phyloP scores from a whole-genome alignment of 73 alveolate genomes.

The Durusdinium trenchii region DNA sequence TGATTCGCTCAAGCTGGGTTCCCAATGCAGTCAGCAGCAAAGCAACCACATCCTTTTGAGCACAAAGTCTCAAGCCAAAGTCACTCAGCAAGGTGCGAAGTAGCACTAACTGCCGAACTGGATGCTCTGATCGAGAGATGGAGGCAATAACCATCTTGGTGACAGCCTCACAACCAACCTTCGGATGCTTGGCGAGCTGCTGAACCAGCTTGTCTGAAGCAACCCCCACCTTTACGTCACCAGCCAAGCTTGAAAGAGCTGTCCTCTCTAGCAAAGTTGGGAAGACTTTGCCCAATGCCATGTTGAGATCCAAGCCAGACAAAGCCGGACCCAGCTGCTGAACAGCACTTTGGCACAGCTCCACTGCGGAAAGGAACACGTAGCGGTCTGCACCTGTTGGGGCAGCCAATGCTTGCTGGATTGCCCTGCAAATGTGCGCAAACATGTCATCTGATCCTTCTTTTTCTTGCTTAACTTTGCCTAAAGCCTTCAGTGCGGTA shows the following conservation, averaged over 20 bases:
- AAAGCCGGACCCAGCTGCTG: slow-evolving; percentile 41
- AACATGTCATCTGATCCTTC: slow-evolving; percentile 11
- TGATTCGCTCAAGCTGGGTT: slow-evolving; percentile 64
- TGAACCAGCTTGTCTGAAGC: slow-evolving; percentile 92
- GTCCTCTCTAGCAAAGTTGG: slow-evolving; percentile 94
- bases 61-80: slow-evolving; percentile 88
- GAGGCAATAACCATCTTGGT: slow-evolving; percentile 89
- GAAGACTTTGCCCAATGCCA: slow-evolving; percentile 65
- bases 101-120: slow-evolving; percentile 60
- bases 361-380: slow-evolving; percentile 79
- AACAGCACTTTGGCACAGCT: slow-evolving; percentile 77
- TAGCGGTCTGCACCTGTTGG: slow-evolving; percentile 75
- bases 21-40: slow-evolving; percentile 42
- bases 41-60: slow-evolving; percentile 75
- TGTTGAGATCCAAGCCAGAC: slow-evolving; percentile 75
- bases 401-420: slow-evolving; percentile 71
- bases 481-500: slow-evolving; percentile 74
- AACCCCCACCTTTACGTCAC: slow-evolving; percentile 89
- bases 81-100: slow-evolving; percentile 85
- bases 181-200: slow-evolving; percentile 90
- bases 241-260: slow-evolving; percentile 65
- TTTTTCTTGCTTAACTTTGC: slow-evolving; percentile 2
- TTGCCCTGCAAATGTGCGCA: slow-evolving; percentile 77
- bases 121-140: slow-evolving; percentile 68
- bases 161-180: slow-evolving; percentile 95